These are phyloP conservation scores for Pleurostoma richardsiae DNA, from an alignment of 2,329 filamentous ascomycete species.

Conservation along the genomic window DNA sequence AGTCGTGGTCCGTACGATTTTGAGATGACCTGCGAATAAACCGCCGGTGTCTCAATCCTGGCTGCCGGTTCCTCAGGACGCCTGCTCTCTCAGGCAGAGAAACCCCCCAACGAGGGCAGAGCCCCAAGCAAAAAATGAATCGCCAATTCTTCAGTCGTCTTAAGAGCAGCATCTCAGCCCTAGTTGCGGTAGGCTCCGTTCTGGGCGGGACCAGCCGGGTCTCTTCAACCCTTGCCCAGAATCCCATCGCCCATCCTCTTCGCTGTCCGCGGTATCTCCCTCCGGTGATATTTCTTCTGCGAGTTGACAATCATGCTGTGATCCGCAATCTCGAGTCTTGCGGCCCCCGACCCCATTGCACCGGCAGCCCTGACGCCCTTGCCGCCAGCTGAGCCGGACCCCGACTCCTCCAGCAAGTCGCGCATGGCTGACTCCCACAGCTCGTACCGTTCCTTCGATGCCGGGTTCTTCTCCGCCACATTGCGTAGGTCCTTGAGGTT, in stretches of 20 bases:
- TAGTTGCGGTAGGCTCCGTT: too few species aligned
- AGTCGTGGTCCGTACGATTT: too few species aligned
- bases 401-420: slow-evolving; percentile 38
- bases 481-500: slow-evolving; percentile 60
- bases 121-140: too few species aligned
- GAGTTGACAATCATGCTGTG: slow-evolving; percentile 62
- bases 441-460: slow-evolving; percentile 50
- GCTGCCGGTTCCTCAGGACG: too few species aligned
- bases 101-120: too few species aligned
- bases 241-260: slow-evolving; percentile 27
- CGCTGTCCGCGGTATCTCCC: slow-evolving; percentile 44
- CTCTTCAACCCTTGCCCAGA: slow-evolving; percentile 14
- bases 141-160: too few species aligned
- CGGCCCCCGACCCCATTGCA: slow-evolving; percentile 10
- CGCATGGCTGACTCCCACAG: slow-evolving; percentile 60
- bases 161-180: too few species aligned
- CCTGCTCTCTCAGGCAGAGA: too few species aligned
- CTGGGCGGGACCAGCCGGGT: too few species aligned
- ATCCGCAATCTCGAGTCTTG: slow-evolving; percentile 47
- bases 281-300: slow-evolving; percentile 45
- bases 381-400: slow-evolving; percentile 9
- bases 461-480: slow-evolving; percentile 44
- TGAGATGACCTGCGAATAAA: too few species aligned
- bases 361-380: slow-evolving; percentile 5
- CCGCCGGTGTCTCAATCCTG: too few species aligned